Evolutionary conservation across 2,329 filamentous ascomycete genomes (phyloP), one percentile per base, ranked within the genome.

Genomic region (Beauveria varroae): DNA sequence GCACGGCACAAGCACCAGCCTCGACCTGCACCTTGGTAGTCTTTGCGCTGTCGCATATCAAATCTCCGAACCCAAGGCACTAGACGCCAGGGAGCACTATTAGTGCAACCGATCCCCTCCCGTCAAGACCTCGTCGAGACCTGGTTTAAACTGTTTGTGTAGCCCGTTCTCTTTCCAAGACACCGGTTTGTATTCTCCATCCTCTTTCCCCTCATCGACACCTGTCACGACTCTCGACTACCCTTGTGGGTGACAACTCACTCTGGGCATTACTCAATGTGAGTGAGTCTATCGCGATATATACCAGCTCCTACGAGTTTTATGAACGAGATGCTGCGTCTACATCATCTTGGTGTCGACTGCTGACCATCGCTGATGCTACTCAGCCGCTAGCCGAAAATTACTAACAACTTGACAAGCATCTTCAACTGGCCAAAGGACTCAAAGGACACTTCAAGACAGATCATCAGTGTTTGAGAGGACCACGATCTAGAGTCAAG

Each of bases 261-360:
- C 72, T 79, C 66, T 84, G 83, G 73, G 83, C 82, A 76, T 76
- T 82, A 72, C 84, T 81, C 71, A 81, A 85, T 77, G 81, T 85
- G 72, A 82, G 81, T 85, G 72, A 82, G 82, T 81, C 44, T 22
- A 57, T 40, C 5, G 7, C 28, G 30, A 37, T 16, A 26, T 22
- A 41, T 24, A 2, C 4, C 5, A 12, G 12, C 14, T 12, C 34
- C 34, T 14, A 14, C 1, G 34, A 37, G 34, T 37, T 37, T 37
- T 6, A 14, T 26, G 0, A 40, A 26, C 8, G 52, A 43, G 52
- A 43, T 26, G 37, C 34, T 10, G 43, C 22, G 8, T 50, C 26
- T 12, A 37, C 52, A 22, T 2, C 22, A 1, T n/a, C 5, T 3
- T 28, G 20, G 28, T 28, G 24, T 34, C n/a, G 49, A 52, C 49